Evolutionary conservation across 768 basidiomycete genomes (phyloP).

Genomic region (Lanmaoa rubissima): DNA sequence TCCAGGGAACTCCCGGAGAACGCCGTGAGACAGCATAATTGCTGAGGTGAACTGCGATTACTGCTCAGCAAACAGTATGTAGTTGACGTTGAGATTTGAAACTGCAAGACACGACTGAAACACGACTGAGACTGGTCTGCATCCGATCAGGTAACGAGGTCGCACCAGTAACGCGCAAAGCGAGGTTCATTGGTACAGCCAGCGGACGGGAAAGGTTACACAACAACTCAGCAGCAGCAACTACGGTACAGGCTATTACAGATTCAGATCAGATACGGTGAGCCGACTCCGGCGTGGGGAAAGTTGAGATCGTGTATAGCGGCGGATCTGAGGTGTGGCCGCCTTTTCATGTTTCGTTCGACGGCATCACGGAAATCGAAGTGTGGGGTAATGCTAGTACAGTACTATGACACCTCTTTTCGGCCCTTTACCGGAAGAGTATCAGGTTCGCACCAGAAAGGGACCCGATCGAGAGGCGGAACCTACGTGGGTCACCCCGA

Average conservation of each 20-base stretch:
- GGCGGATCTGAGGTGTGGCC: conserved; percentile 21
- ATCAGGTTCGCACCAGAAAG: neutral
- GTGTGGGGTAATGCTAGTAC: conserved; percentile 19
- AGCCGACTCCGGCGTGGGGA: conserved; percentile 17
- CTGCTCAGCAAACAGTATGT: neutral
- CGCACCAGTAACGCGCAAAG: neutral
- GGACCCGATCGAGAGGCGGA: conserved; percentile 5
- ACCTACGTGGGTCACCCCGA: neutral
- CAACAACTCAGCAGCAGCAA: neutral
- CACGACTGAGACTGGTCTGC: neutral
- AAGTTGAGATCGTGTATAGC: neutral
- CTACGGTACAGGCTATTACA: neutral
- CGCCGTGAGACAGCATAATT: neutral
- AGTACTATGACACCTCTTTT: conserved; percentile 1
- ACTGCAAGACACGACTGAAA: conserved; percentile 2
- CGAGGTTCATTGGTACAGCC: neutral
- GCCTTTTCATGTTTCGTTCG: conserved; percentile 5
- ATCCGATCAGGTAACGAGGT: neutral
- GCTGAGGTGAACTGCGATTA: neutral
- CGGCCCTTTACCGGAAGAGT: neutral
- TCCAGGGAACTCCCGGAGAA: conserved; percentile 5
- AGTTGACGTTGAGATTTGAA: conserved; percentile 2
- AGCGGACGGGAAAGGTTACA: neutral
- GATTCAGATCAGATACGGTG: neutral
- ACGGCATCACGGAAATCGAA: conserved; percentile 8